Evolutionary conservation across 768 basidiomycete species (phyloP).

Genomic region (Amanita subjunquillea): DNA sequence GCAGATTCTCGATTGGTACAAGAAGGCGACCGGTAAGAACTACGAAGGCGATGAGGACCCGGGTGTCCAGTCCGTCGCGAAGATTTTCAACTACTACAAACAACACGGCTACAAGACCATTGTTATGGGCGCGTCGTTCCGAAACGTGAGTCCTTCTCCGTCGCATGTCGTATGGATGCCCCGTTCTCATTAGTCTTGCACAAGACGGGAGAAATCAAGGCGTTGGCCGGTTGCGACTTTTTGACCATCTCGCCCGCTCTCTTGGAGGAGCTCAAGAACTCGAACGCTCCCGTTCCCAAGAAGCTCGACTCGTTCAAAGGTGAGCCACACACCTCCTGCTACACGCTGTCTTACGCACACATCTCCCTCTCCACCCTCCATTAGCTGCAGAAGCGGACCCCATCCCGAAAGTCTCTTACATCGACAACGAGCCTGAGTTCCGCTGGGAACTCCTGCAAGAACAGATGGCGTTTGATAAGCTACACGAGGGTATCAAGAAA

Average conservation of each 20-base stretch:
- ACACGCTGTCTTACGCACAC: neutral
- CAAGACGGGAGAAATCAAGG: slow-evolving; percentile 85
- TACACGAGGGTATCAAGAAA: slow-evolving; percentile 97
- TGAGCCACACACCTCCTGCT: slow-evolving; percentile 21
- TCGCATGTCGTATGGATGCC: neutral
- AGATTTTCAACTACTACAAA: slow-evolving; percentile 99
- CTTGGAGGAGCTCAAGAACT: slow-evolving; percentile 88
- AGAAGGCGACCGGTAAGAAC: slow-evolving; percentile 77
- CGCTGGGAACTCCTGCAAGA: slow-evolving; percentile 89
- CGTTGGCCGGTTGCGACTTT: slow-evolving; percentile 95
- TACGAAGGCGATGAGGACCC: slow-evolving; percentile 92
- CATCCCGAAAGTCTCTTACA: slow-evolving; percentile 70
- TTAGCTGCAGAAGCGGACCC: slow-evolving; percentile 45
- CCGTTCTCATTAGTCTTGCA: neutral
- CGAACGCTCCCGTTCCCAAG: slow-evolving; percentile 69
- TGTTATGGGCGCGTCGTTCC: slow-evolving; percentile 99
- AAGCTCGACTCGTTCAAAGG: slow-evolving; percentile 63
- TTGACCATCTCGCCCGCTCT: slow-evolving; percentile 88
- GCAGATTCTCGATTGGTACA: slow-evolving; percentile 99
- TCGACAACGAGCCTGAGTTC: slow-evolving; percentile 96
- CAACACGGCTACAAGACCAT: slow-evolving; percentile 97
- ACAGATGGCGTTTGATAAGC: slow-evolving; percentile 97
- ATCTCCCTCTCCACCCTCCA: neutral
- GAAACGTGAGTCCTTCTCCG: slow-evolving; percentile 56
- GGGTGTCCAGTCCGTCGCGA: slow-evolving; percentile 91